Conservation (phyloP, 495 filamentous ascomycete species). For the Talaromyces thailandensis region DNA sequence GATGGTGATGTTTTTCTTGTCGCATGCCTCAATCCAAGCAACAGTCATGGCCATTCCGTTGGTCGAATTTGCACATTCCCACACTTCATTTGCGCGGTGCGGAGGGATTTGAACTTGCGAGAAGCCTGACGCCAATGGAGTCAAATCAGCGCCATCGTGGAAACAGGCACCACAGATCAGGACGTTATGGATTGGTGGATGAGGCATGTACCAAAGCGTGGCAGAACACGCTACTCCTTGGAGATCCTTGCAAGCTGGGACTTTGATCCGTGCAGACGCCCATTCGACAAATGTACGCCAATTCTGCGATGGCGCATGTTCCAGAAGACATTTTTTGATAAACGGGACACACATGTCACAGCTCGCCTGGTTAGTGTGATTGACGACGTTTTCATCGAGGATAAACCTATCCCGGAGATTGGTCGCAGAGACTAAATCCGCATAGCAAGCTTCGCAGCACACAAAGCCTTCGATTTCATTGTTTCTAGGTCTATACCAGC, state of each 20-base stretch:
- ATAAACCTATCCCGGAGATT: conserved; percentile 11
- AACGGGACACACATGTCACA: conserved; percentile 6
- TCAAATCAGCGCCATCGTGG: conserved; percentile 19
- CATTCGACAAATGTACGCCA: conserved; percentile 1
- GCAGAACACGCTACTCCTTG: conserved; percentile 5
- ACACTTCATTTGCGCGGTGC: background rate
- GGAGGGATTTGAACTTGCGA: background rate
- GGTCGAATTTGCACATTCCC: conserved; percentile 15
- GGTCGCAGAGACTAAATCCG: conserved; percentile 22
- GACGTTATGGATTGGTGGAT: conserved; percentile 14
- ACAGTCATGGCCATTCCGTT: conserved; percentile 16
- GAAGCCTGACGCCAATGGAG: conserved; percentile 3
- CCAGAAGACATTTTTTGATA: background rate
- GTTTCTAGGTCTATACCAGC: conserved; percentile 12
- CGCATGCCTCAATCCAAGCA: conserved; percentile 17
- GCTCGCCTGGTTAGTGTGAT: background rate
- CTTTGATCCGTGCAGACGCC: background rate
- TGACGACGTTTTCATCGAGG: background rate
- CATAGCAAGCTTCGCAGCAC: conserved; percentile 26
- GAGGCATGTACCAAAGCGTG: conserved; percentile 26
- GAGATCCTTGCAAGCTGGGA: conserved; percentile 1
- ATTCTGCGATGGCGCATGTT: background rate
- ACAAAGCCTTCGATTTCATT: conserved; percentile 18
- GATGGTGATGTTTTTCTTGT: conserved; percentile 14
- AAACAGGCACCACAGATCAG: conserved; percentile 27